These are phyloP conservation scores for Psophocarpus tetragonolobus DNA, from an alignment of 306 rosid species.

Conservation along the genomic window DNA sequence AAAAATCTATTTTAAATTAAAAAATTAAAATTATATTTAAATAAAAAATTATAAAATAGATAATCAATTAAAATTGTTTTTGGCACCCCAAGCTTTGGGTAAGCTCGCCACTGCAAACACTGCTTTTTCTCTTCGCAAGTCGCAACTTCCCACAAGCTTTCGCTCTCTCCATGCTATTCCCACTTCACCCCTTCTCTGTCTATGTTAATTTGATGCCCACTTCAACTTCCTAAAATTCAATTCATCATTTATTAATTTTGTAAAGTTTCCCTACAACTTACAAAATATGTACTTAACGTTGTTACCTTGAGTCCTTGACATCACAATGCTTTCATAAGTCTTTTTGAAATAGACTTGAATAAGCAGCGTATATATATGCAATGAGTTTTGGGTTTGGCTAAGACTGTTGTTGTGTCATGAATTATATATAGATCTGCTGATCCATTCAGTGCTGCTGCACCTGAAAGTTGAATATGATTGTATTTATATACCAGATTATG, in stretches of 20 bases:
- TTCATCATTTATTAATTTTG: neutral
- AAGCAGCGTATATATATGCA: neutral
- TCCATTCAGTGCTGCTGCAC: neutral
- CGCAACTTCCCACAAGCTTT: constrained; percentile 75
- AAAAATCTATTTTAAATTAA: too few relatives aligned
- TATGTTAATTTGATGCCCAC: neutral
- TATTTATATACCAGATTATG: too few relatives aligned
- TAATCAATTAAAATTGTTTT: too few relatives aligned
- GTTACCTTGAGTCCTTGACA: neutral
- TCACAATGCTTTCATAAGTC: neutral
- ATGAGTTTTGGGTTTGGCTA: neutral
- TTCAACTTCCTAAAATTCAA: neutral
- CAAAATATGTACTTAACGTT: neutral
- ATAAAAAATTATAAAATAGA: too few relatives aligned
- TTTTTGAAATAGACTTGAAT: neutral
- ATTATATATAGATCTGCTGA: neutral
- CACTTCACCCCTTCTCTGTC: too few relatives aligned
- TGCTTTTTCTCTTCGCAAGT: constrained; percentile 57
- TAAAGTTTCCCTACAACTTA: neutral
- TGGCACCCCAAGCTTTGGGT: too few relatives aligned
- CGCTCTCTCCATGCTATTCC: constrained; percentile 66
- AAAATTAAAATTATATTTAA: too few relatives aligned
- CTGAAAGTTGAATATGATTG: neutral
- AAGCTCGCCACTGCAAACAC: too few relatives aligned
- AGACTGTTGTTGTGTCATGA: neutral